Conservation (phyloP, 2,329 filamentous ascomycete genomes). For the Pezicula rhizophila region DNA sequence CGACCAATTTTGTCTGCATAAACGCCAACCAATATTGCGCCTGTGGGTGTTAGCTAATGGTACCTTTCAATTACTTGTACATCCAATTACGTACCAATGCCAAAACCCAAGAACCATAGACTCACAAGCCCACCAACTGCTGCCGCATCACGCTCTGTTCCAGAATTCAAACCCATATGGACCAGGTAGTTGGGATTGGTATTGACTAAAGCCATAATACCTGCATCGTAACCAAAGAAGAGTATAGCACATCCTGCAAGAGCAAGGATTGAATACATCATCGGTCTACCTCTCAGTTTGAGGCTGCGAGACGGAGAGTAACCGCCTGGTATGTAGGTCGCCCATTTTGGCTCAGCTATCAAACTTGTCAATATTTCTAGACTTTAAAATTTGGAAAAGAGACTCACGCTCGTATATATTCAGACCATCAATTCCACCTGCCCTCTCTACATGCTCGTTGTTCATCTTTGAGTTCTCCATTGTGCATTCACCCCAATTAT, state of each 20-base stretch:
- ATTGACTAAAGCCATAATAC: conserved; percentile 23
- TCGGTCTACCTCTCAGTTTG: not conserved
- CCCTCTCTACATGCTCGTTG: too few relatives aligned
- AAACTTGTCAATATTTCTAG: conserved; percentile 39
- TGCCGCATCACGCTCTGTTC: conserved; percentile 19
- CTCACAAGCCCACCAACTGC: conserved; percentile 22
- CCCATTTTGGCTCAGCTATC: conserved; percentile 1
- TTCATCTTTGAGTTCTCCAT: too few relatives aligned
- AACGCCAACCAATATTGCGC: conserved; percentile 20
- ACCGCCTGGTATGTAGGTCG: conserved; percentile 2
- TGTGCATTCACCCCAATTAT: too few relatives aligned
- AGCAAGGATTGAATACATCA: conserved; percentile 3
- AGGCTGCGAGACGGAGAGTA: conserved; percentile 2
- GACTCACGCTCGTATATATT: too few relatives aligned
- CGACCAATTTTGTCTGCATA: conserved; percentile 31
- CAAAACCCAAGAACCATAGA: conserved; percentile 24
- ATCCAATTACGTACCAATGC: not conserved
- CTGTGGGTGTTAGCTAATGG: conserved; percentile 2
- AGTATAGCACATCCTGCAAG: conserved; percentile 3
- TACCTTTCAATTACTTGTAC: not conserved
- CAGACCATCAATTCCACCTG: too few relatives aligned
- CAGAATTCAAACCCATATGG: conserved; percentile 13
- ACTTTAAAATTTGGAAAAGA: too few relatives aligned
- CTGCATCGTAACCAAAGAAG: conserved; percentile 20
- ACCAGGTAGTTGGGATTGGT: conserved; percentile 22